These are phyloP conservation scores for Xylaria hypoxylon DNA, from an alignment of 2,329 filamentous ascomycete species.

Conservation along the genomic window DNA sequence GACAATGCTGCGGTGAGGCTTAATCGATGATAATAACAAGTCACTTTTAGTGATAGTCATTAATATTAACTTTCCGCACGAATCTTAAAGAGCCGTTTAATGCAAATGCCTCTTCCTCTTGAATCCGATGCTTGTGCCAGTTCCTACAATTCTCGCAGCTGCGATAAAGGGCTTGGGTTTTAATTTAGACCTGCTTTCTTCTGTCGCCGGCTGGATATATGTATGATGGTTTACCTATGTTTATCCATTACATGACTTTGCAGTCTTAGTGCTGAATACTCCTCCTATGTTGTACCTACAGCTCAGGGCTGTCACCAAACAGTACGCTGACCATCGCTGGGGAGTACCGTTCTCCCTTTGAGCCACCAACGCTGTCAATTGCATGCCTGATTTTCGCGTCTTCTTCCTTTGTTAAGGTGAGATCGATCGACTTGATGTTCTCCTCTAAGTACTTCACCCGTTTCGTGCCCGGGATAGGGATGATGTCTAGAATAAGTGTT, in stretches of 20 bases:
- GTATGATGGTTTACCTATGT: too few species aligned
- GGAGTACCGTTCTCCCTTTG: constrained; percentile 40
- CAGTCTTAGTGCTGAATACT: not conserved
- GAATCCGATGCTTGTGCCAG: too few species aligned
- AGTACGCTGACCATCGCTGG: constrained; percentile 24
- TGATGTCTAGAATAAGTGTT: constrained; percentile 60
- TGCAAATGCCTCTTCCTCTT: too few species aligned
- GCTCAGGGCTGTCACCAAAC: constrained; percentile 43
- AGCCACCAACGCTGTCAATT: constrained; percentile 48
- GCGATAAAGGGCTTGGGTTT: too few species aligned
- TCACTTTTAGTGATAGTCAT: too few species aligned
- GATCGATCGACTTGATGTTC: constrained; percentile 50
- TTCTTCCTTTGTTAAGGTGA: constrained; percentile 53
- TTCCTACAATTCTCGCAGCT: too few species aligned
- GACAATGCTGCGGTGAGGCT: not conserved
- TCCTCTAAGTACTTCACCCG: constrained; percentile 50
- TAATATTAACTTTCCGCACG: too few species aligned
- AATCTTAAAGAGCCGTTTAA: too few species aligned
- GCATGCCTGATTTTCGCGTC: constrained; percentile 52
- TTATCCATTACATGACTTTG: not conserved
- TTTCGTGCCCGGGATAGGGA: constrained; percentile 54
- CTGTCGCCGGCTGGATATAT: too few species aligned
- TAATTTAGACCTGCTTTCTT: too few species aligned
- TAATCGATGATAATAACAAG: not conserved
- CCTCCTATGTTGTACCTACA: constrained; percentile 17